phyloP scores from a whole-genome alignment of 129 eudicot genomes.

The Flaveria trinervia region DNA sequence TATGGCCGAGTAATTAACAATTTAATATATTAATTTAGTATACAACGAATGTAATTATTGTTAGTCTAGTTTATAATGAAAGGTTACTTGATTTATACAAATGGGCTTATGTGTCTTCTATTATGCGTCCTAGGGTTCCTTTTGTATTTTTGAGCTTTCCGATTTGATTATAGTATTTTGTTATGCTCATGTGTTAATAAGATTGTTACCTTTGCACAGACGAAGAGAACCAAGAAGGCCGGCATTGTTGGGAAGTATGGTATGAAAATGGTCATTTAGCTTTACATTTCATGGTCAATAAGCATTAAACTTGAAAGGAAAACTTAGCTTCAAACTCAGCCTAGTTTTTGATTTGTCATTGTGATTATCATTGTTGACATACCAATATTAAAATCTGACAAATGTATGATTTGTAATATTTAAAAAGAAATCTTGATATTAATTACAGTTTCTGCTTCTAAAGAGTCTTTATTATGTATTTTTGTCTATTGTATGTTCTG shows the following conservation, averaged over 20 bases:
- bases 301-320: not conserved
- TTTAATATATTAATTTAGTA: not conserved
- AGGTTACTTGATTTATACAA: no score
- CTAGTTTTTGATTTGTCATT: not conserved
- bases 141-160: not conserved
- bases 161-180: slow-evolving; percentile 1
- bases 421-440: not conserved
- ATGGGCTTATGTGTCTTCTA: not conserved
- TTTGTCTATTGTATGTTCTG: not conserved
- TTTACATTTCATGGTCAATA: not conserved
- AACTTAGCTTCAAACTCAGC: not conserved
- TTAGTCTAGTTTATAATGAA: not conserved
- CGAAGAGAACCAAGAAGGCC: slow-evolving; percentile 88
- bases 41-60: not conserved
- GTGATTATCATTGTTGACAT: not conserved
- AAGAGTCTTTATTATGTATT: not conserved
- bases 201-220: slow-evolving; percentile 40
- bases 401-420: not conserved
- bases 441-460: not conserved
- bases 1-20: not conserved
- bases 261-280: slow-evolving; percentile 23
- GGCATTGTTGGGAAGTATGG: slow-evolving; percentile 86
- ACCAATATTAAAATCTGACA: not conserved
- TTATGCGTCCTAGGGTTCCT: not conserved
- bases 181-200: slow-evolving; percentile 9